Base-by-base conservation (phyloP, 2,329 filamentous ascomycete genomes). In the Cercospora janseana region DNA sequence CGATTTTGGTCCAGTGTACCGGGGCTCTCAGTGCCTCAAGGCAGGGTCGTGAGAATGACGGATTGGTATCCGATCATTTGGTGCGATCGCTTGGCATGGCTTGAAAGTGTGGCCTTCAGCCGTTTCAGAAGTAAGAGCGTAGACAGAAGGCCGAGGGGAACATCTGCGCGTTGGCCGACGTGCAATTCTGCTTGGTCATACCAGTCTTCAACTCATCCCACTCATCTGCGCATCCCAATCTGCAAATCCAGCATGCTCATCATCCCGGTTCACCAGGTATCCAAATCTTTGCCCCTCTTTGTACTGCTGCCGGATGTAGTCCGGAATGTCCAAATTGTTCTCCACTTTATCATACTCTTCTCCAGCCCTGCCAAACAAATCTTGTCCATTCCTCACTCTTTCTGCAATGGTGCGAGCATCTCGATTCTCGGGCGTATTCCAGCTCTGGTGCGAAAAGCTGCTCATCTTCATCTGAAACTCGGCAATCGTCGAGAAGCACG, bases 401-500 rank as follows among this genome's bases (percentile, higher is more conserved):
- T 73, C 69, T 13, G 76, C 74, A 27, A 83, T 80, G 31, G 71
- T 70, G 31, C 70, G 65, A 29, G 63, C 66, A 51, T 80, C 69
- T 41, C 72, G 71, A 55, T 73, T 81, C 46, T 68, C 59, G 9
- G 73, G 69, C 15, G 69, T 69, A 56, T 82, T 81, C 70, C 76
- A 75, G 65, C 69, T 74, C 9, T 65, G 65, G 60, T 82, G 79
- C 18, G 77, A 79, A 63, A 81, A 81, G 47, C 74, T 76, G 6
- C 72, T 69, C 69, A 83, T 73, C 65, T 82, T 83, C 56, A 72
- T 75, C 42, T 78, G 66, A 54, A 82, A 69, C 60, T 81, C 75
- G 3, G 70, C 70, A 12, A 83, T 66, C 0, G 77, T 82, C 13
- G 71, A 67, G 62, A 82, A 82, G 68, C 81, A 84, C 48, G 72